A percentile compares a stretch with the other conserved stretches of the same genome.
phyloP scores from a whole-genome alignment of 2,329 filamentous ascomycete genomes.

The Hypoxylon sp. region DNA sequence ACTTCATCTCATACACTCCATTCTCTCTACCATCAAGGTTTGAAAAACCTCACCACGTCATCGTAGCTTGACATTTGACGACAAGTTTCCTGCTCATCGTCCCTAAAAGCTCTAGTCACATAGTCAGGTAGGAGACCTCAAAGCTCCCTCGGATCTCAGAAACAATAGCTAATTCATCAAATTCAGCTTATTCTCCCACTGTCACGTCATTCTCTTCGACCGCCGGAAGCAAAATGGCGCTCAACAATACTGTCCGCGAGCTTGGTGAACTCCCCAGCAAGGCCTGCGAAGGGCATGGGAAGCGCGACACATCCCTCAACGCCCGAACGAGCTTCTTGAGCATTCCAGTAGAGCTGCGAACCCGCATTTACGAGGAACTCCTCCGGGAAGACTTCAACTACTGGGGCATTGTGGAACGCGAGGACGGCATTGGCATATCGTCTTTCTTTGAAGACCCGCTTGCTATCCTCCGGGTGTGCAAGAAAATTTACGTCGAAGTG shows the following conservation, averaged over 20 bases:
- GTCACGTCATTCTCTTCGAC: not conserved
- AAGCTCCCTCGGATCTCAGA: not conserved
- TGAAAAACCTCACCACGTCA: too few species aligned
- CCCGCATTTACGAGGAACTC: not conserved
- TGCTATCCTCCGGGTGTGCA: not conserved
- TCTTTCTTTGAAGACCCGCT: not conserved
- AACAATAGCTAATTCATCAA: not conserved
- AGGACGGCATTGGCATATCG: too few species aligned
- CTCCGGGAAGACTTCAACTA: too few species aligned
- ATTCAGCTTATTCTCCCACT: not conserved
- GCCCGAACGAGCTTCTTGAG: not conserved
- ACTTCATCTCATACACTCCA: too few species aligned
- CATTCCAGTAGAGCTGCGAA: not conserved
- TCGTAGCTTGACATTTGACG: too few species aligned
- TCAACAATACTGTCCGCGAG: not conserved
- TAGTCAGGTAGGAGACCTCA: too few species aligned
- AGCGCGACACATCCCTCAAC: not conserved
- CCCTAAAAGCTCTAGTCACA: too few species aligned
- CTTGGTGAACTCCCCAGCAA: not conserved
- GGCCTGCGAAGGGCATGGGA: not conserved
- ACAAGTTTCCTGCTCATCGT: too few species aligned
- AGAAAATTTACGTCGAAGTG: not conserved
- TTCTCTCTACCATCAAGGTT: too few species aligned
- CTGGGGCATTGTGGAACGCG: too few species aligned
- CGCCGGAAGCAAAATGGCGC: not conserved